Conservation (phyloP, 208 protist genomes). For the Wallacemonas sp. region DNA sequence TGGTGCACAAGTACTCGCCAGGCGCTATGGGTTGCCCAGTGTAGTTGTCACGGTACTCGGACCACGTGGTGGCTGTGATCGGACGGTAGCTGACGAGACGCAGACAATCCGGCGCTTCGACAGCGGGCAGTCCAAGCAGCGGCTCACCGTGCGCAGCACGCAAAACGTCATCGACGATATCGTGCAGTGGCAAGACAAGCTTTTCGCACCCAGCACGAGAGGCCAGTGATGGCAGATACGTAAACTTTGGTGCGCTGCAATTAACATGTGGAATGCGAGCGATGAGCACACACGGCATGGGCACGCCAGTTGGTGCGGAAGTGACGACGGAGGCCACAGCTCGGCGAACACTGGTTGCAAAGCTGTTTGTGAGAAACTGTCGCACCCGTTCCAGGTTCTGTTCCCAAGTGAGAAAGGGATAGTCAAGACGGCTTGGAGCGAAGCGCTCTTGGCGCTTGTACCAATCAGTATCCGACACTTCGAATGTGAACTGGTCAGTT, state of each 20-base stretch:
- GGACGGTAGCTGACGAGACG: constrained; percentile 5
- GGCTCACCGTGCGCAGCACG: background rate
- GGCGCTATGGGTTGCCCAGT: background rate
- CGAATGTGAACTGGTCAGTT: background rate
- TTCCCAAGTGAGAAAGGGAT: constrained; percentile 6
- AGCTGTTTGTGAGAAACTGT: background rate
- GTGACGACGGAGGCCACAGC: background rate
- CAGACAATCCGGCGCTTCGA: constrained; percentile 1
- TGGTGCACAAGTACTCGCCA: background rate
- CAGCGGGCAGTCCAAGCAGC: background rate
- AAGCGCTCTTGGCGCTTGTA: background rate
- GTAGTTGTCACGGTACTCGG: background rate
- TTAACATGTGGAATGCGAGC: background rate
- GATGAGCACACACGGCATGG: constrained; percentile 5
- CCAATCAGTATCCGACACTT: background rate
- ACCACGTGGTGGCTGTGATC: background rate
- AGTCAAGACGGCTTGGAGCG: background rate
- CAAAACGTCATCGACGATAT: background rate
- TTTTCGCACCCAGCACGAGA: background rate
- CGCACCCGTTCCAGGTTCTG: constrained; percentile 3
- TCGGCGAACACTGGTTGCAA: background rate
- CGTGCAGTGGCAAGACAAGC: constrained; percentile 6
- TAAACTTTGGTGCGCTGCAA: constrained; percentile 3
- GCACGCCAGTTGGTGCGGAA: background rate
- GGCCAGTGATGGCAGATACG: background rate